A percentile compares a stretch with the other conserved stretches of the same genome.
These are phyloP conservation scores for Sporobolomyces pararoseus DNA, from an alignment of 768 basidiomycete genomes.

Conservation along the genomic window DNA sequence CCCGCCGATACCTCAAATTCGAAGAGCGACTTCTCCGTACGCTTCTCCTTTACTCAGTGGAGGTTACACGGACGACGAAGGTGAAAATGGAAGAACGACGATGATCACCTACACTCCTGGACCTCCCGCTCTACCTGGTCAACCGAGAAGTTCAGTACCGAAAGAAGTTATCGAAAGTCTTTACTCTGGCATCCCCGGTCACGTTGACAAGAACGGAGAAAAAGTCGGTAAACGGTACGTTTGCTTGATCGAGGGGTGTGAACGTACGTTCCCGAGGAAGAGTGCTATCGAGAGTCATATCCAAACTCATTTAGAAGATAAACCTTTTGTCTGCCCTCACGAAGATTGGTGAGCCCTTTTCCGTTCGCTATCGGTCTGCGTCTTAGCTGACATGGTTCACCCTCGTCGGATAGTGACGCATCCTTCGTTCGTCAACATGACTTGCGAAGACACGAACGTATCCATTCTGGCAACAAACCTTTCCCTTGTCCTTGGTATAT, in stretches of 20 bases:
- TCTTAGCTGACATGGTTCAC: not conserved
- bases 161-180: conserved; percentile 48
- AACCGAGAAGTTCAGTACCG: conserved; percentile 32
- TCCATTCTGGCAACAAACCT: conserved; percentile 52
- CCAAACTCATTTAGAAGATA: conserved; percentile 54
- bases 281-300: conserved; percentile 53
- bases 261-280: conserved; percentile 45
- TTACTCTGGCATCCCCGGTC: conserved; percentile 45
- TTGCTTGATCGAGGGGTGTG: conserved; percentile 47
- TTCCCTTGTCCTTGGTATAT: conserved; percentile 53
- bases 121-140: conserved; percentile 17
- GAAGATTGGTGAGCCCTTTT: conserved; percentile 50
- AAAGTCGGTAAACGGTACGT: conserved; percentile 44
- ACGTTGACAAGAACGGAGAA: conserved; percentile 19
- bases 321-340: conserved; percentile 51
- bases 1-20: conserved; percentile 35
- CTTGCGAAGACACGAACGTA: conserved; percentile 51
- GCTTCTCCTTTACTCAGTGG: conserved; percentile 22
- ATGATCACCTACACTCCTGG: conserved; percentile 34
- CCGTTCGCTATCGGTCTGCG: not conserved
- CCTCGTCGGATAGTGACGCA: conserved; percentile 46
- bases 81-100: conserved; percentile 12
- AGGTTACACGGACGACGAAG: conserved; percentile 25
- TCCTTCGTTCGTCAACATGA: conserved; percentile 54
- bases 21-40: conserved; percentile 29